Conservation (phyloP, 2,329 filamentous ascomycete species). For the Massarina eburnea region DNA sequence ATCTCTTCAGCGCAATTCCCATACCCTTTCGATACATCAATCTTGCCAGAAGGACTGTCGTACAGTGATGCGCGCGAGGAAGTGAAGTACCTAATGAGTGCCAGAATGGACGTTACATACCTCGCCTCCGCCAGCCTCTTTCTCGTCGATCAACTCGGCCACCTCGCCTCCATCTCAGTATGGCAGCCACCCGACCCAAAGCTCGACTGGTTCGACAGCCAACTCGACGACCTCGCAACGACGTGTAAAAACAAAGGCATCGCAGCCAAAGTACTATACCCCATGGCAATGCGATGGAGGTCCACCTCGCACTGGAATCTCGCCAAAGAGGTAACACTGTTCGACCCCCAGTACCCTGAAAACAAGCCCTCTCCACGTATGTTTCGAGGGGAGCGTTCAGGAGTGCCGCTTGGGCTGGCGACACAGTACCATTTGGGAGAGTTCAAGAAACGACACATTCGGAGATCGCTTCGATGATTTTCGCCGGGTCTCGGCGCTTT, state of each 20-base stretch:
- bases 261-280: slow-evolving; percentile 19
- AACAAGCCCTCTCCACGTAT: slow-evolving; percentile 9
- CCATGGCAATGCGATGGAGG: slow-evolving; percentile 25
- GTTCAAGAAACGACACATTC: slow-evolving; percentile 6
- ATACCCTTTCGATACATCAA: slow-evolving; percentile 21
- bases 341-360: slow-evolving; percentile 11
- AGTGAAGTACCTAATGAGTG: slow-evolving; percentile 13
- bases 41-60: slow-evolving; percentile 15
- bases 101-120: slow-evolving; percentile 30
- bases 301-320: slow-evolving; percentile 26
- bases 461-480: not conserved
- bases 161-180: slow-evolving; percentile 24
- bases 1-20: slow-evolving; percentile 26
- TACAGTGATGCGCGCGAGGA: slow-evolving; percentile 19
- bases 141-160: slow-evolving; percentile 18
- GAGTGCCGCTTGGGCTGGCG: slow-evolving; percentile 24
- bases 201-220: slow-evolving; percentile 24
- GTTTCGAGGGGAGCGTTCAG: slow-evolving; percentile 18
- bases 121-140: slow-evolving; percentile 21
- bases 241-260: slow-evolving; percentile 28
- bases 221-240: slow-evolving; percentile 24
- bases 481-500: not conserved
- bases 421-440: slow-evolving; percentile 25
- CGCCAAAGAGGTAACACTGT: slow-evolving; percentile 20
- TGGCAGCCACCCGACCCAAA: slow-evolving; percentile 31